These are phyloP conservation scores for Coelastrella sp. DNA, from an alignment of 139 green algal species.

Conservation along the genomic window DNA sequence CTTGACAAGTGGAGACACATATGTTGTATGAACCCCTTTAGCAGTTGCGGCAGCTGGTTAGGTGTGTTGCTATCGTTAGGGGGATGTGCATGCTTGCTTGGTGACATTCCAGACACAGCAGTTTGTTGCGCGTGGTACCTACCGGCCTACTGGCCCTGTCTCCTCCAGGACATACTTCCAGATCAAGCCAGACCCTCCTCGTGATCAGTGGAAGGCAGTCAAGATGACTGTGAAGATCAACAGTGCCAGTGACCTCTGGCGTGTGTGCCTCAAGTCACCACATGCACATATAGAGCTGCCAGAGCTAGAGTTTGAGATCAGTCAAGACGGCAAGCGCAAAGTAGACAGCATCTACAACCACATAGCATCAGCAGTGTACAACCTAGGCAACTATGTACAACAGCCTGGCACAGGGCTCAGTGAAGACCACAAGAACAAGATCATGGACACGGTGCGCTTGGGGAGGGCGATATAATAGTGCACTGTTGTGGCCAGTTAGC, in stretches of 20 bases:
- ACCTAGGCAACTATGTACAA: slow-evolving; percentile 54
- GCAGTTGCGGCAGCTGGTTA: neutral
- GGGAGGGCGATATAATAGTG: neutral
- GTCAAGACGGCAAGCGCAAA: slow-evolving; percentile 66
- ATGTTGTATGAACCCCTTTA: too few species aligned
- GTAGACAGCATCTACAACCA: slow-evolving; percentile 84
- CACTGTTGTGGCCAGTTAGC: neutral
- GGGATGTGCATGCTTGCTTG: too few species aligned
- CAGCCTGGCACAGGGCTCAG: slow-evolving; percentile 37
- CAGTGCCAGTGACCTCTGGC: slow-evolving; percentile 61
- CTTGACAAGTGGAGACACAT: too few species aligned
- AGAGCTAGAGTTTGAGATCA: slow-evolving; percentile 81
- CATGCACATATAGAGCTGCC: slow-evolving; percentile 72
- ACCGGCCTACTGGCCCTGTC: neutral
- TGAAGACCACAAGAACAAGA: slow-evolving; percentile 57
- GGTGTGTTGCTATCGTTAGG: too few species aligned
- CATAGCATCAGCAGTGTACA: slow-evolving; percentile 67
- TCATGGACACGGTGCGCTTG: slow-evolving; percentile 60
- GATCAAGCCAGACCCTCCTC: slow-evolving; percentile 62
- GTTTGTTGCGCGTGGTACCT: too few species aligned
- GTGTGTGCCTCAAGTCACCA: slow-evolving; percentile 64
- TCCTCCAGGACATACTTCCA: slow-evolving; percentile 44
- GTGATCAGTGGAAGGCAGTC: slow-evolving; percentile 55
- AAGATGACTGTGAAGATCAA: slow-evolving; percentile 64
- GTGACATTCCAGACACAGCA: too few species aligned